Evolutionary conservation across 305 asterid genomes (phyloP), one percentile per base, ranked within the genome.

Genomic region (Lippia alba): DNA sequence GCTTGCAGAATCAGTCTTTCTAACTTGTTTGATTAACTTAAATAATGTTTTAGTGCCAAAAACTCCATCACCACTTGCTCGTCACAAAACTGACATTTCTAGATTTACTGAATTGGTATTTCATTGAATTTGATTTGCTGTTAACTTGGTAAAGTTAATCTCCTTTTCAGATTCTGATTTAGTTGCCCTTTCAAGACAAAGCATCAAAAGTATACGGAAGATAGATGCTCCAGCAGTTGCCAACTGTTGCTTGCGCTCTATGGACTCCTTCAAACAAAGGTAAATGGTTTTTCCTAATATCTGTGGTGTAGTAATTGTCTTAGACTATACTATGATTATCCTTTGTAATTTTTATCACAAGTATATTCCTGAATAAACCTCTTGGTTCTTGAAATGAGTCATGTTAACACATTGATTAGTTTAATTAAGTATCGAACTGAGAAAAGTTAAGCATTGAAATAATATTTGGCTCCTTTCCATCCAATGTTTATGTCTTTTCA

Each of bases 201-300:
- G 58, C 48, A 46, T 41, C 8, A 41, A 24, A 74, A 24, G 18
- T 40, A 9, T 16, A 50, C 45, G 33, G 63, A 49, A 61, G 64
- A 61, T 72, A 79, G 74, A 82, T 82, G 90, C 83, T 82, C 56
- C 90, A 76, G 41, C 78, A 75, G 55, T 78, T 74, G 57, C 72
- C 87, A 40, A 61, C 73, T 56, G 54, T 61, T 55, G 80, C 72
- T 61, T 71, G 67, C 68, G 70, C 76, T 67, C 75, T 86, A 65
- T 68, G 86, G 79, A 53, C 71, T 56, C 83, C 71, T 53, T 69
- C 80, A 60, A 78, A 39, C 71, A 81, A 69, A 49, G 78, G 87
- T 83, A 64, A 61, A 33, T 5, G 19, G 18, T 46, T 18, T 44
- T 44, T 44, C 14, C 14, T 44, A 44, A 12, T 46, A 53, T 5